phyloP scores from a whole-genome alignment of 768 basidiomycete species.

The Mycena olivaceomarginata region DNA sequence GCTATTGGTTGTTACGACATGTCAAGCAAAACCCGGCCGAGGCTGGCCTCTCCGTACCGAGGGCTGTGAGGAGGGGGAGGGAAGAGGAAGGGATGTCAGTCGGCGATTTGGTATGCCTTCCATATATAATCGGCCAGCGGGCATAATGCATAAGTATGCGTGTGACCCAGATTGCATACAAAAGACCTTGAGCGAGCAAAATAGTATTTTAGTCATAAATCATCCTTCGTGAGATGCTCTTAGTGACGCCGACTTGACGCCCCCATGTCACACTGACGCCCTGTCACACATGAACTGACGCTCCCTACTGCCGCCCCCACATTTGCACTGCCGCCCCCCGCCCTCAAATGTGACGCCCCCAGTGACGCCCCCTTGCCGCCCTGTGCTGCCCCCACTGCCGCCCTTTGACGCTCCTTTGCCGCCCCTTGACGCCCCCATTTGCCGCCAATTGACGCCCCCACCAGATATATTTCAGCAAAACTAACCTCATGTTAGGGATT shows the following conservation, averaged over 20 bases:
- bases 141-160: too few relatives aligned
- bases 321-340: neutral
- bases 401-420: too few relatives aligned
- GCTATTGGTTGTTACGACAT: too few relatives aligned
- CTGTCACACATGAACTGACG: neutral
- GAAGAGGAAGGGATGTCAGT: too few relatives aligned
- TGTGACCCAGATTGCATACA: too few relatives aligned
- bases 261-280: conserved; percentile 1
- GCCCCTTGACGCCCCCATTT: neutral
- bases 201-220: neutral
- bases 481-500: neutral
- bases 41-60: too few relatives aligned
- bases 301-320: neutral
- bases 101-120: too few relatives aligned
- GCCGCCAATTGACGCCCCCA: too few relatives aligned
- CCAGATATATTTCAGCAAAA: neutral
- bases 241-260: neutral
- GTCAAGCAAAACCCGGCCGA: too few relatives aligned
- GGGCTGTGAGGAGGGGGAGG: too few relatives aligned
- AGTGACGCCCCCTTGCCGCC: neutral
- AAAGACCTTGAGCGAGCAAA: neutral
- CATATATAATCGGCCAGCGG: too few relatives aligned
- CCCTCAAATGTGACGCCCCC: neutral
- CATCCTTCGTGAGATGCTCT: neutral
- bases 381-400: too few relatives aligned